Base-by-base conservation (phyloP, 2,329 filamentous ascomycete genomes). In the Penicillium sp. region DNA sequence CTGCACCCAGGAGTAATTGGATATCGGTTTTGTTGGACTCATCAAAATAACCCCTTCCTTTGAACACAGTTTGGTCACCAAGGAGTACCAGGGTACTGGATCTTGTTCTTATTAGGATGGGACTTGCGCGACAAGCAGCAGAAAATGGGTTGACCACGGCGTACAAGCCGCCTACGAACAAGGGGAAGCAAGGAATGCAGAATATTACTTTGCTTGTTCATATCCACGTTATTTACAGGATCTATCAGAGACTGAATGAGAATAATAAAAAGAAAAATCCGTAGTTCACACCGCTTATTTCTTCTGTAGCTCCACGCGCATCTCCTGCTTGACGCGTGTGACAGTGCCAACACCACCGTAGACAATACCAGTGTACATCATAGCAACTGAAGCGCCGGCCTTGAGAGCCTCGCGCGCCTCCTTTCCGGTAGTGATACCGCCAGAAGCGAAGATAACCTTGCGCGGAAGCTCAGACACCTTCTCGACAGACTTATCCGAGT, bases 361-460 rank as follows among this genome's bases (percentile, higher is more conserved):
- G 47, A 85, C 81, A 64, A 89, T 73, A 5, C 84, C 89, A 0
- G 94, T 99, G 73, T 97, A 97, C 50, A 96, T 81, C 85, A 96
- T 94, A 2, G 91, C 92, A 14, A 95, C 87, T 65, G 88, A 93
- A 0, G 94, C 94, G 9, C 94, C 94, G 0, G 92, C 92, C 63
- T 95, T 89, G 47, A 97, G 80, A 7, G 93, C 85, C 75, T 89
- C 82, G 14, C 90, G 78, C 9, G 91, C 95, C 76, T 97, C 88
- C 61, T 88, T 82, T 5, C 94, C 94, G 62, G 88, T 93, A 1
- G 89, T 94, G 69, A 99, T 93, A 18, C 94, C 94, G 1, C 94
- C 94, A 0, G 91, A 94, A 0, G 93, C 93, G 70, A 97, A 97
- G 58, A 99, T 89, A 50, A 92, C 87, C 76, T 96, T 96, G 44